These are phyloP conservation scores for Abrus pulchellus DNA, from an alignment of 306 rosid genomes.

Conservation along the genomic window DNA sequence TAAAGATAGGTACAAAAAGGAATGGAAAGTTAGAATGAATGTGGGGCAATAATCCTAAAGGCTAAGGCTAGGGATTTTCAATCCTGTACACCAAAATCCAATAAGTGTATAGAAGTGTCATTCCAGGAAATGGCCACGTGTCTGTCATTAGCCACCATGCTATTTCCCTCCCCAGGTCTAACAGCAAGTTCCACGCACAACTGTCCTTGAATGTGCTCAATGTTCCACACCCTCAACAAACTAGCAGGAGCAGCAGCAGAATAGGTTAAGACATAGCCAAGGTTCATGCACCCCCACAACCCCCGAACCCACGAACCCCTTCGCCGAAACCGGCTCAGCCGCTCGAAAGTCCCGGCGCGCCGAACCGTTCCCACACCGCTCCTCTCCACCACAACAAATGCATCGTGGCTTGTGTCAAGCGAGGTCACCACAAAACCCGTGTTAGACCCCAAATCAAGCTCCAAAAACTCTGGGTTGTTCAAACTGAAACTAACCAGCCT, in stretches of 20 bases:
- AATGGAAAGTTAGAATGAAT: constrained; percentile 38
- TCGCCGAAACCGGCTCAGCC: constrained; percentile 57
- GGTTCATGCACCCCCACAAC: constrained; percentile 70
- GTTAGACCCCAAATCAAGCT: constrained; percentile 51
- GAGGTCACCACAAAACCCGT: constrained; percentile 62
- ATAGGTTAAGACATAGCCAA: constrained; percentile 65
- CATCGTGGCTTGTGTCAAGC: constrained; percentile 60
- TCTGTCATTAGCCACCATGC: constrained; percentile 68
- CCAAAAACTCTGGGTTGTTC: constrained; percentile 51
- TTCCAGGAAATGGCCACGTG: constrained; percentile 63
- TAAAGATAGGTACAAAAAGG: constrained; percentile 16
- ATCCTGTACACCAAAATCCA: constrained; percentile 79
- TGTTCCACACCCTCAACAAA: constrained; percentile 68
- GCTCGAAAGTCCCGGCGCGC: constrained; percentile 53
- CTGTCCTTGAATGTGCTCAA: constrained; percentile 21
- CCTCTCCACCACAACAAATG: constrained; percentile 59
- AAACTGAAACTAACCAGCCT: constrained; percentile 61
- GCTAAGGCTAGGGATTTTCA: background rate
- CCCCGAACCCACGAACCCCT: constrained; percentile 47
- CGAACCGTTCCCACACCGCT: constrained; percentile 64
- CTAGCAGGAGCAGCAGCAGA: constrained; percentile 38
- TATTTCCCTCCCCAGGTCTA: constrained; percentile 45
- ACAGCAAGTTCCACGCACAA: constrained; percentile 37
- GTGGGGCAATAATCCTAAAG: background rate
- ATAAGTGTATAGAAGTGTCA: constrained; percentile 58